Evolutionary conservation across 176 grass and related monocot genomes (phyloP).

Genomic region (Oryza glaberrima): DNA sequence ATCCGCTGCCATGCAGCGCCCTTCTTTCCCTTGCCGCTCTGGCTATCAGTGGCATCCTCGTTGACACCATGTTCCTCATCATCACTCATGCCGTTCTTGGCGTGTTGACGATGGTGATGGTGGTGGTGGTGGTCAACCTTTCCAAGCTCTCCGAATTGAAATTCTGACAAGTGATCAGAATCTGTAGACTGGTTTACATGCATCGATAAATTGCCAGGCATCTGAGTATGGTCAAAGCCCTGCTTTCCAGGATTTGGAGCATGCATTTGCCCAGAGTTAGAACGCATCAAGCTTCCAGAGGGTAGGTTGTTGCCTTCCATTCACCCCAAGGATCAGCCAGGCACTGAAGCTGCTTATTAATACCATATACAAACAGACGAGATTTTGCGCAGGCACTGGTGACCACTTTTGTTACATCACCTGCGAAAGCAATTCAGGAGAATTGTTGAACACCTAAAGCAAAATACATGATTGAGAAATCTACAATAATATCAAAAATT

Average conservation of each 20-base stretch:
- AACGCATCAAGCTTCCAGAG: conserved; percentile 59
- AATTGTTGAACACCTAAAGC: background rate
- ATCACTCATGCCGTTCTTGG: conserved; percentile 48
- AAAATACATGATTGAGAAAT: conserved; percentile 18
- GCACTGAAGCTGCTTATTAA: background rate
- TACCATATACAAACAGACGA: background rate
- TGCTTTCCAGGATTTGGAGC: conserved; percentile 30
- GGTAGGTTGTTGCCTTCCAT: conserved; percentile 73
- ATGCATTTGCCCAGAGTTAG: conserved; percentile 50
- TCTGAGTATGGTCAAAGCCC: conserved; percentile 44
- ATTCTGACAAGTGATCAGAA: conserved; percentile 48
- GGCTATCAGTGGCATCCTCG: conserved; percentile 56
- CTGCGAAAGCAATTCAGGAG: conserved; percentile 13
- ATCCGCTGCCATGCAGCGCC: conserved; percentile 56
- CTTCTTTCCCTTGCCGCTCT: conserved; percentile 54
- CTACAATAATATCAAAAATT: background rate
- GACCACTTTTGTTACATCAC: background rate
- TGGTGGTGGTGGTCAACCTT: conserved; percentile 44
- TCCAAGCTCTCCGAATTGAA: conserved; percentile 51
- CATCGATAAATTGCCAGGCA: conserved; percentile 33
- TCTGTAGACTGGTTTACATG: conserved; percentile 51
- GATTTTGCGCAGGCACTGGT: background rate
- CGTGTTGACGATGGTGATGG: background rate
- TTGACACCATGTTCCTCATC: conserved; percentile 52
- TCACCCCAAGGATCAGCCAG: conserved; percentile 14